Percentiles rank a stretch among this genome's conserved stretches.
These are phyloP conservation scores for Trifolium repens DNA, from an alignment of 306 rosid genomes.

Conservation along the genomic window DNA sequence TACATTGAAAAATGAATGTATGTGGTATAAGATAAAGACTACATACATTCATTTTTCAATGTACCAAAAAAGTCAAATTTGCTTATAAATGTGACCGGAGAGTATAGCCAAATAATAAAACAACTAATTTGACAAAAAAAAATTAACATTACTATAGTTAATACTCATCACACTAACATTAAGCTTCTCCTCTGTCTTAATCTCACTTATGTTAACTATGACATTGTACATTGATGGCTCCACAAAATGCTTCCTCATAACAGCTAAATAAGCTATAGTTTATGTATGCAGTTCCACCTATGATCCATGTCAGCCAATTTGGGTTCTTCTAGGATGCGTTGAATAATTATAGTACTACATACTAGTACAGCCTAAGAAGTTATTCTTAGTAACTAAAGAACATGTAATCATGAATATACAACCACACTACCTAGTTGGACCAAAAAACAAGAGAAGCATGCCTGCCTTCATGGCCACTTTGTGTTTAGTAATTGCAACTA, in stretches of 20 bases:
- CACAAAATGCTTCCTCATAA: constrained; percentile 28
- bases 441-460: constrained; percentile 57
- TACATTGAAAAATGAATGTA: too few species aligned
- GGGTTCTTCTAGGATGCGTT: constrained; percentile 46
- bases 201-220: constrained; percentile 36
- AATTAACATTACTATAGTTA: constrained; percentile 17
- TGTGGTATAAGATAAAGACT: too few species aligned
- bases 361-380: constrained; percentile 37
- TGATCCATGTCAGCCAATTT: constrained; percentile 46
- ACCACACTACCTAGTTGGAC: constrained; percentile 48
- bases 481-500: constrained; percentile 52
- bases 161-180: constrained; percentile 11
- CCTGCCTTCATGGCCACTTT: constrained; percentile 42
- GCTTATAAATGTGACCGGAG: too few species aligned
- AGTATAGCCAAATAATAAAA: constrained; percentile 29
- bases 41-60: too few species aligned
- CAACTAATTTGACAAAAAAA: constrained; percentile 33
- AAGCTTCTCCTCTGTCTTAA: constrained; percentile 42
- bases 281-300: constrained; percentile 41
- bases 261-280: constrained; percentile 30
- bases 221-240: neutral
- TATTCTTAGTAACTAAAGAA: constrained; percentile 45
- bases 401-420: constrained; percentile 51
- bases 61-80: too few species aligned
- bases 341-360: constrained; percentile 39